Evolutionary conservation across 1,284 basidiomycete species (phyloP).

Genomic region (Ganoderma multipileum): DNA sequence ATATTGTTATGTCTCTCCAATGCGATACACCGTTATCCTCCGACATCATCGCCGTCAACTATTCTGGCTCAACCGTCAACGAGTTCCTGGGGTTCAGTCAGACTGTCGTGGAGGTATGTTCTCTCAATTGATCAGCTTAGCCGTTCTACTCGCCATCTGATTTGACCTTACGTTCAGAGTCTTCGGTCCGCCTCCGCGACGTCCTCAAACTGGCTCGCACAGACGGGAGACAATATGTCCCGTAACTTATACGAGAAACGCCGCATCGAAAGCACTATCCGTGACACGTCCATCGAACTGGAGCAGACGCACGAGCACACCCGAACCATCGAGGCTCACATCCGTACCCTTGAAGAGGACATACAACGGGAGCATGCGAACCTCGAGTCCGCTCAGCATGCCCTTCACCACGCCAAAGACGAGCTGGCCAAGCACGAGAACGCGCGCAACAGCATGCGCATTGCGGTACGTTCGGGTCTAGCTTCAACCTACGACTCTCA

Average conservation of each 20-base stretch:
- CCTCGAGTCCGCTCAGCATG: conserved; percentile 4
- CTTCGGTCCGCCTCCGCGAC: not conserved
- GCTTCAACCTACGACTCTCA: not conserved
- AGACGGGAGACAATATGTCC: conserved; percentile 10
- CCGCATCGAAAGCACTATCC: not conserved
- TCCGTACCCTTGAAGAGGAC: conserved; percentile 8
- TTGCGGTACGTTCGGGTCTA: not conserved
- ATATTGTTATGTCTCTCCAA: conserved; percentile 12
- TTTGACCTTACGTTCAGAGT: not conserved
- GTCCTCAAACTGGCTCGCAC: not conserved
- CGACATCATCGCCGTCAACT: conserved; percentile 17
- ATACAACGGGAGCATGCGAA: conserved; percentile 1
- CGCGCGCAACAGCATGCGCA: conserved; percentile 4
- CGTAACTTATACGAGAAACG: conserved; percentile 6
- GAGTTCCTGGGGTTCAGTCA: conserved; percentile 7
- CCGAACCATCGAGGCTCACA: not conserved
- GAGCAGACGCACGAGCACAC: not conserved
- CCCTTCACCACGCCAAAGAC: conserved; percentile 1
- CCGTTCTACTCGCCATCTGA: not conserved
- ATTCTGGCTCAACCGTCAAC: conserved; percentile 7
- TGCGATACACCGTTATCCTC: conserved; percentile 5
- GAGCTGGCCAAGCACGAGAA: not conserved
- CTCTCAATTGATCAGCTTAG: too few species aligned
- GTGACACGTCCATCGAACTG: conserved; percentile 4
- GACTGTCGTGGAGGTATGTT: conserved; percentile 7